phyloP scores from a whole-genome alignment of 1,139 yeast species.

The Pichia sp. region DNA sequence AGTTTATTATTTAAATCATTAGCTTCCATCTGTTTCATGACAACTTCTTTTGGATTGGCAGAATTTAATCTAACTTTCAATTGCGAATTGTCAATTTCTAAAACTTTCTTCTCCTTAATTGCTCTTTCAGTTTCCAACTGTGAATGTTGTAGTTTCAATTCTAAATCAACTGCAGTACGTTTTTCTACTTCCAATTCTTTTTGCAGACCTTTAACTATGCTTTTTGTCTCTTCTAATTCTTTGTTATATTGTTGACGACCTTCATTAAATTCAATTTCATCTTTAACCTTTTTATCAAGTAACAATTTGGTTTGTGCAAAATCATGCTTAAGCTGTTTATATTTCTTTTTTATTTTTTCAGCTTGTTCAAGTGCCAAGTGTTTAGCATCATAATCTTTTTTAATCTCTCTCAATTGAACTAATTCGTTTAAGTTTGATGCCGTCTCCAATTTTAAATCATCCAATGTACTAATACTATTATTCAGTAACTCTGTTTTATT shows the following conservation, averaged over 20 bases:
- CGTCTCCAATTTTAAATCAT: slow-evolving; percentile 1
- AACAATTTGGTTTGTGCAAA: slow-evolving; percentile 33
- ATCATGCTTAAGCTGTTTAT: slow-evolving; percentile 35
- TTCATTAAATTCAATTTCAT: slow-evolving; percentile 36
- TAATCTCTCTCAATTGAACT: not conserved
- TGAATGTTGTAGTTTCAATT: slow-evolving; percentile 24
- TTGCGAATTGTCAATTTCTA: slow-evolving; percentile 29
- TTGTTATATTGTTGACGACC: slow-evolving; percentile 35
- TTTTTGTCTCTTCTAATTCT: slow-evolving; percentile 29
- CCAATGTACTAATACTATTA: not conserved
- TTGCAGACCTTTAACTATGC: slow-evolving; percentile 22
- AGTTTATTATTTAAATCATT: slow-evolving; percentile 4
- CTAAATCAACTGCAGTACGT: slow-evolving; percentile 18
- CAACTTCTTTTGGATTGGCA: slow-evolving; percentile 33
- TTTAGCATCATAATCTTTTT: slow-evolving; percentile 15
- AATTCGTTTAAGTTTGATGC: not conserved
- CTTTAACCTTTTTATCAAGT: slow-evolving; percentile 34
- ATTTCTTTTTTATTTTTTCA: slow-evolving; percentile 25
- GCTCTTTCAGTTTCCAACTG: slow-evolving; percentile 38
- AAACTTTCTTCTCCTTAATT: slow-evolving; percentile 27
- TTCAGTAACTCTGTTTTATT: slow-evolving; percentile 1
- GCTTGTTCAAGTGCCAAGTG: slow-evolving; percentile 20
- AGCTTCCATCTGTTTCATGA: slow-evolving; percentile 5
- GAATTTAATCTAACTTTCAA: slow-evolving; percentile 27
- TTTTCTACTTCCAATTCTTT: slow-evolving; percentile 27